These are phyloP conservation scores for Cyberlindnera maritima DNA, from an alignment of 805 yeast genomes.

Conservation along the genomic window DNA sequence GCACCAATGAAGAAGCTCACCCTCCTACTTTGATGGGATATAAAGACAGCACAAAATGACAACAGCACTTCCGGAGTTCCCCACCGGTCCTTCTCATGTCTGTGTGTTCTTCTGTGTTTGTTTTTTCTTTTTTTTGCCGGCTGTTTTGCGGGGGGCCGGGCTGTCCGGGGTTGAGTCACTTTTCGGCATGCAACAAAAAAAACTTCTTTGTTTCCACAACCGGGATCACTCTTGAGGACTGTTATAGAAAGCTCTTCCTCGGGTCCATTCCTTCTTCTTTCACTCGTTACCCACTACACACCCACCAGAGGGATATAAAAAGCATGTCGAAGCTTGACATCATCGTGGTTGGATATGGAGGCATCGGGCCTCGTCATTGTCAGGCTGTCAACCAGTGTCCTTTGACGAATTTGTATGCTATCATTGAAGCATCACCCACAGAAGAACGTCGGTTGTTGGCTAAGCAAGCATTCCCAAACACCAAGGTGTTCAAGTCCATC, in stretches of 20 bases:
- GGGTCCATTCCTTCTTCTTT: neutral
- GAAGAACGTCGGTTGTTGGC: conserved; percentile 8
- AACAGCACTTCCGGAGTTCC: too few relatives aligned
- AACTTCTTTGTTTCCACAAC: too few relatives aligned
- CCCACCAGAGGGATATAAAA: neutral
- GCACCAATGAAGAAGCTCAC: too few relatives aligned
- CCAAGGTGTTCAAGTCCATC: conserved; percentile 10
- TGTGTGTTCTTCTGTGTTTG: too few relatives aligned
- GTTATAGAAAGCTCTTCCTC: too few relatives aligned
- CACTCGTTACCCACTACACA: too few relatives aligned
- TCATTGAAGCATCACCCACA: conserved; percentile 16
- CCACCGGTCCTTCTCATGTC: too few relatives aligned
- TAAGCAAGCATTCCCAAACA: conserved; percentile 7
- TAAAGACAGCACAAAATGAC: too few relatives aligned
- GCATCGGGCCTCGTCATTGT: conserved; percentile 22
- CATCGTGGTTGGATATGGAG: conserved; percentile 19
- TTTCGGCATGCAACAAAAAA: neutral
- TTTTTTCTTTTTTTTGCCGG: too few relatives aligned
- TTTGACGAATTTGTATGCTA: conserved; percentile 13
- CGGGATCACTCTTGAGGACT: too few relatives aligned
- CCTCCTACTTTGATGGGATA: too few relatives aligned
- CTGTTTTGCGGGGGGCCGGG: neutral
- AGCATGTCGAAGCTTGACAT: conserved; percentile 8
- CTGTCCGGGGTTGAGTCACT: too few relatives aligned
- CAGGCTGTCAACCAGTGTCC: conserved; percentile 16